phyloP scores from a whole-genome alignment of 1,284 basidiomycete genomes.

The Ceratobasidium theobromae region DNA sequence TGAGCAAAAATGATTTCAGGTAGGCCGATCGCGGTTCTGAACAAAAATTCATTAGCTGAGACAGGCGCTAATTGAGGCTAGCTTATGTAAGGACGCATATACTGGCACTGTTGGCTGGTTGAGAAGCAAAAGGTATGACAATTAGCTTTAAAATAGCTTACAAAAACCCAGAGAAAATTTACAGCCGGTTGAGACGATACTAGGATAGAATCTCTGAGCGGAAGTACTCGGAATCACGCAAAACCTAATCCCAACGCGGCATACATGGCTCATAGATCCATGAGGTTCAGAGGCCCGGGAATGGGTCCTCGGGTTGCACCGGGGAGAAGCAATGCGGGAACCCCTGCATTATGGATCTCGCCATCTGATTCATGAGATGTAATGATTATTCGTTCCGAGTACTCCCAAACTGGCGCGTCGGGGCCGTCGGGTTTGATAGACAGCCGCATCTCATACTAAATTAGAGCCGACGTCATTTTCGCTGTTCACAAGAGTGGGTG shows the following conservation, averaged over 20 bases:
- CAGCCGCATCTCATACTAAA: conserved; percentile 7
- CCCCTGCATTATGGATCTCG: neutral
- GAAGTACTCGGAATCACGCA: no score
- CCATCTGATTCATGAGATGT: conserved; percentile 4
- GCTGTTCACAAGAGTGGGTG: neutral
- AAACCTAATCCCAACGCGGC: no score
- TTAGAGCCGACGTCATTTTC: neutral
- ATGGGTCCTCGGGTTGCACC: neutral
- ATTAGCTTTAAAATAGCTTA: no score
- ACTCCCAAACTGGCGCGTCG: neutral
- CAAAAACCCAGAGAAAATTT: neutral
- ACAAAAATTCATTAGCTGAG: conserved; percentile 20
- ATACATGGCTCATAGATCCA: neutral
- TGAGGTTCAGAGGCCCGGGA: neutral
- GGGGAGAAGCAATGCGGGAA: neutral
- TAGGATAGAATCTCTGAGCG: neutral
- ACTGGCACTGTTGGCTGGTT: neutral
- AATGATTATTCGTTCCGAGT: conserved; percentile 3
- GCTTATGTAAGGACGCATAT: neutral
- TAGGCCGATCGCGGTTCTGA: neutral
- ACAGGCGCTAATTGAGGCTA: neutral
- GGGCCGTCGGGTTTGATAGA: neutral
- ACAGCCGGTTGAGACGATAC: neutral
- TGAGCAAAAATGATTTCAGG: neutral
- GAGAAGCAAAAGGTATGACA: neutral